phyloP scores from a whole-genome alignment of 2,329 filamentous ascomycete species.

The Conoideocrella luteorostrata region DNA sequence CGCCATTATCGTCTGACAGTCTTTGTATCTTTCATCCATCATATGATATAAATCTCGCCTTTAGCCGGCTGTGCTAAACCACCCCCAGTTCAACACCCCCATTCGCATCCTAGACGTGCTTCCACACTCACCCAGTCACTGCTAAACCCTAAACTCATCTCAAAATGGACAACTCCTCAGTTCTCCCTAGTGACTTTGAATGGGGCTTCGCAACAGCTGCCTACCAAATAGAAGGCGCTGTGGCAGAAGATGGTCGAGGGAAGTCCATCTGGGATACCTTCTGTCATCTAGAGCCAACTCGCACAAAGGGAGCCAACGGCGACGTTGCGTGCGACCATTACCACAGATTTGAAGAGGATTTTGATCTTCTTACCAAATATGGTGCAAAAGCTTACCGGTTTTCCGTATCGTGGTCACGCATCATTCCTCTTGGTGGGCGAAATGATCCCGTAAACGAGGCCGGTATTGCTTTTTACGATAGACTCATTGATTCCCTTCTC shows the following conservation, averaged over 20 bases:
- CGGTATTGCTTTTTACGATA: slow-evolving; percentile 53
- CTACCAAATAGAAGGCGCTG: slow-evolving; percentile 39
- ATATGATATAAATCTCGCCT: not conserved
- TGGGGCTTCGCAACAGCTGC: slow-evolving; percentile 37
- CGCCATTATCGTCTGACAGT: too few relatives aligned
- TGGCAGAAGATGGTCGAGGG: slow-evolving; percentile 33
- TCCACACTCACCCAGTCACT: too few relatives aligned
- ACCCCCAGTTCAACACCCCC: too few relatives aligned
- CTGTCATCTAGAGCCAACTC: slow-evolving; percentile 32
- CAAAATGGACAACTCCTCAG: slow-evolving; percentile 10
- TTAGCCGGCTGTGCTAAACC: not conserved
- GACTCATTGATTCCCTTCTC: slow-evolving; percentile 52
- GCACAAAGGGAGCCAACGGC: slow-evolving; percentile 34
- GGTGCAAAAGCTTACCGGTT: slow-evolving; percentile 58
- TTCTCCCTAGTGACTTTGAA: slow-evolving; percentile 29
- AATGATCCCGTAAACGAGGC: slow-evolving; percentile 56
- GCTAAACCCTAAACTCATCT: too few relatives aligned
- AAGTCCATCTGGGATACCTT: slow-evolving; percentile 37
- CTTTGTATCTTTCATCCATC: not conserved
- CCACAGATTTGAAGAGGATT: slow-evolving; percentile 42
- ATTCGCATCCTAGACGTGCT: too few relatives aligned
- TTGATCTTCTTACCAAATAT: slow-evolving; percentile 51
- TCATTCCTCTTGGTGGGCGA: slow-evolving; percentile 58
- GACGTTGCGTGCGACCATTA: slow-evolving; percentile 42
- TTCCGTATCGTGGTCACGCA: slow-evolving; percentile 56